Evolutionary conservation across 2,329 filamentous ascomycete species (phyloP), one percentile per base, ranked within the genome.

Genomic region (Metarhizium guizhouense): DNA sequence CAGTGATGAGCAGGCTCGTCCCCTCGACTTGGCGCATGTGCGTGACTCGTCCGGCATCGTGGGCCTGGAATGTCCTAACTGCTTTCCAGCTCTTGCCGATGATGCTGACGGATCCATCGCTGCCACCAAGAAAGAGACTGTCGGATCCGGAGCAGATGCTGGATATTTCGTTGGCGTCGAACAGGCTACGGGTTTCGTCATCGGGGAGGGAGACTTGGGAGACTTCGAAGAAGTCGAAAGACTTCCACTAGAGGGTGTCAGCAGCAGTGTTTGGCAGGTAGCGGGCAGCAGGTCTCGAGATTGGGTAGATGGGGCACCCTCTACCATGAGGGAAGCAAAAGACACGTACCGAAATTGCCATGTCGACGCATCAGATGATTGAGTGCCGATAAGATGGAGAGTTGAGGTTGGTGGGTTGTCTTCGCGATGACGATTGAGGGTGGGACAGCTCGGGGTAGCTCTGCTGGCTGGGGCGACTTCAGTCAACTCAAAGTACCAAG

Each of bases 191-290:
- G 68, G 84, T 87, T 68, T 95, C 90, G 66, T 87, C 86, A 70
- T 95, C 87, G 63, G 82, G 82, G 65, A 92, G 80, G 67, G 87
- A 84, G 71, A 96, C 85, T 69, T 88, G 86, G 69, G 85, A 85
- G 71, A 95, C 90, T 74, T 96, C 90, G 82, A 99, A 97, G 85
- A 99, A 99, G 80, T 95, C 92, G 78, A 99, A 99, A 64, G 88
- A 86, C 88, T 96, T 96, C 93, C 94, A 97, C 93, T 96, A 63
- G 20, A 8, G 25, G 5, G 14, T 13, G 40, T 51, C 16, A 51
- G 30, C 25, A 29, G 18, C 6, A 20, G n/a, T 16, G 20, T 20
- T 20, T 10, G 16, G 6, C 32, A 11, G 32, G 32, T 34, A 11
- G 32, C 32, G 7, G 32, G 32, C 10, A 34, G 32, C 6, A 7